Percentiles rank a stretch among this genome's conserved stretches.
Evolutionary conservation across 169 alveolate genomes (phyloP).

Genomic region (Plasmodium falciparum): DNA sequence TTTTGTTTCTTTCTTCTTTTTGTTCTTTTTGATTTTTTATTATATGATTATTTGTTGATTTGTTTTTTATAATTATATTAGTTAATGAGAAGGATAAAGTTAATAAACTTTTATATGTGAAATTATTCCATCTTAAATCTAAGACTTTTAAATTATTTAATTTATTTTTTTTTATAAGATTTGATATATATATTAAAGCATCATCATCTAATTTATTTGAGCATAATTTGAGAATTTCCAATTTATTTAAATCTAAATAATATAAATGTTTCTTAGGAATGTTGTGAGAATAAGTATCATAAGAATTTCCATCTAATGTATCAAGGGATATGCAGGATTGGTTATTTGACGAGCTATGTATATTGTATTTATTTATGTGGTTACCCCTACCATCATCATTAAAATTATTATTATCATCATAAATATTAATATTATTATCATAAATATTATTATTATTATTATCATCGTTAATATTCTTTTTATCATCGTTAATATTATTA

Average conservation of each 20-base stretch:
- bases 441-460: too few relatives aligned
- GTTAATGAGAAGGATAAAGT: constrained; percentile 49
- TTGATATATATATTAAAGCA: constrained; percentile 59
- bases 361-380: constrained; percentile 33
- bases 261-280: constrained; percentile 28
- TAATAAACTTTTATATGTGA: constrained; percentile 63
- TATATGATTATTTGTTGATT: background rate
- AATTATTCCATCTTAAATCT: constrained; percentile 67
- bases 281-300: too few relatives aligned
- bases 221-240: constrained; percentile 28
- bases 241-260: constrained; percentile 20
- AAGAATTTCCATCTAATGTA: background rate
- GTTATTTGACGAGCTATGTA: constrained; percentile 32
- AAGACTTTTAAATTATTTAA: constrained; percentile 36
- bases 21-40: background rate
- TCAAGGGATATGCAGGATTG: constrained; percentile 30
- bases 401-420: background rate
- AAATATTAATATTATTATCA: background rate
- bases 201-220: constrained; percentile 65
- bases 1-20: background rate
- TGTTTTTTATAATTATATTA: background rate
- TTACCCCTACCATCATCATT: too few relatives aligned
- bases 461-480: too few relatives aligned
- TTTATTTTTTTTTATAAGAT: constrained; percentile 48
- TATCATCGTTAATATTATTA: too few relatives aligned